Percentiles rank a stretch among this genome's conserved stretches.
These are phyloP conservation scores for Cucumis hystrix DNA, from an alignment of 306 rosid genomes.

Conservation along the genomic window DNA sequence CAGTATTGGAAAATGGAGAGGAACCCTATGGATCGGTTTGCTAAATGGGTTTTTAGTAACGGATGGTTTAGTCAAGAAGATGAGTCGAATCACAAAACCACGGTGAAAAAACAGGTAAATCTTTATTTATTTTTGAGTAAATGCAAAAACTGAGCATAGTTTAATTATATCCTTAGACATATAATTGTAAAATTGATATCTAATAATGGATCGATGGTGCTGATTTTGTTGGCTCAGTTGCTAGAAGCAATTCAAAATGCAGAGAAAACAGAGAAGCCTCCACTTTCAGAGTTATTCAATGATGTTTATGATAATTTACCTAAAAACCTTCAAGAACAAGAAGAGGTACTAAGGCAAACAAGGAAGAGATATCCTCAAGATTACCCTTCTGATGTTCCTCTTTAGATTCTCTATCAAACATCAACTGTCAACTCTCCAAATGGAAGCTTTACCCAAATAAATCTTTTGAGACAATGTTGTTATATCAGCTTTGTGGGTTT, in stretches of 20 bases:
- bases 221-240: slow-evolving; percentile 23
- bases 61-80: slow-evolving; percentile 47
- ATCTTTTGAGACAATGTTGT: not conserved
- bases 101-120: slow-evolving; percentile 34
- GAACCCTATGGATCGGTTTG: slow-evolving; percentile 49
- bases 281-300: slow-evolving; percentile 35
- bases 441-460: not conserved
- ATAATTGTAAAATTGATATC: too few species aligned
- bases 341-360: slow-evolving; percentile 29
- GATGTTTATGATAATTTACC: slow-evolving; percentile 51
- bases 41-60: slow-evolving; percentile 40
- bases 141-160: too few species aligned
- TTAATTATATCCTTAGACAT: too few species aligned
- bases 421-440: not conserved
- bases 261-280: slow-evolving; percentile 52
- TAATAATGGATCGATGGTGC: not conserved
- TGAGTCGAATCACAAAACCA: slow-evolving; percentile 37
- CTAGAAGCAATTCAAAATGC: slow-evolving; percentile 45
- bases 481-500: not conserved
- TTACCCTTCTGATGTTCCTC: slow-evolving; percentile 56
- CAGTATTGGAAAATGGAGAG: slow-evolving; percentile 46
- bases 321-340: slow-evolving; percentile 50
- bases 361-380: slow-evolving; percentile 29
- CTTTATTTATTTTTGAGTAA: too few species aligned
- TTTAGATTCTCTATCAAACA: slow-evolving; percentile 13